phyloP scores from a whole-genome alignment of 805 yeast genomes.

The Limtongozyma cylindracea region DNA sequence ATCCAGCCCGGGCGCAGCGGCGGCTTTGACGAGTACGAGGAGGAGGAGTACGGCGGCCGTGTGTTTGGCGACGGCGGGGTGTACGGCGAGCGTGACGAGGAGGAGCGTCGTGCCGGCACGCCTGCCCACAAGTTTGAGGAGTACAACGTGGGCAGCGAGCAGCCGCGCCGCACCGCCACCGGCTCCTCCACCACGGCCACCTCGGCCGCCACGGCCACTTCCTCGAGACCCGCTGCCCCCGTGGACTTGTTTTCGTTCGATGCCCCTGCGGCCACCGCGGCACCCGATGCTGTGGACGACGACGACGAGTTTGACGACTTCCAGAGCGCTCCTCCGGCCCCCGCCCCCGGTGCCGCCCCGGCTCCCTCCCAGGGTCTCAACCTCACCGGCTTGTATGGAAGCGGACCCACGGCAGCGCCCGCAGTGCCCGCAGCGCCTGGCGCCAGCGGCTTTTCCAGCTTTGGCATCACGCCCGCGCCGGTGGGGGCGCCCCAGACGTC shows the following conservation, averaged over 20 bases:
- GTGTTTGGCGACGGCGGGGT: constrained; percentile 55
- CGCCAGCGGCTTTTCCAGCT: no score
- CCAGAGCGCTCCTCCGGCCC: constrained; percentile 33
- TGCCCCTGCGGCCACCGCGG: constrained; percentile 5
- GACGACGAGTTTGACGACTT: constrained; percentile 68
- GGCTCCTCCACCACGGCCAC: constrained; percentile 11
- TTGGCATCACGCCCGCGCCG: no score
- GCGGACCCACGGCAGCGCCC: no score
- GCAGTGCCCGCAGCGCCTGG: no score
- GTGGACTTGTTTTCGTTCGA: constrained; percentile 17
- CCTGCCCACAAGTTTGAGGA: constrained; percentile 27
- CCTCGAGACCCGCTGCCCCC: constrained; percentile 7
- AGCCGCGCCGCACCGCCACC: constrained; percentile 9
- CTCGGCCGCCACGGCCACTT: constrained; percentile 4
- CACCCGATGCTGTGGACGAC: constrained; percentile 16
- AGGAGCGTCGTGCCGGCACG: constrained; percentile 12
- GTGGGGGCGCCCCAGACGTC: no score
- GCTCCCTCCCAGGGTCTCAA: no score
- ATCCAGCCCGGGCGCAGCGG: constrained; percentile 6
- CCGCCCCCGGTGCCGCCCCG: constrained; percentile 2
- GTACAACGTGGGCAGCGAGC: constrained; percentile 19
- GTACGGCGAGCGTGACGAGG: constrained; percentile 40
- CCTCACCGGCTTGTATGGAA: no score
- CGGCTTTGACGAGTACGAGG: constrained; percentile 12
- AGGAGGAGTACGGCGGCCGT: constrained; percentile 23